Evolutionary conservation across 768 basidiomycete species (phyloP), one percentile per base, ranked within the genome.

Genomic region (Coprinopsis strossmayeri): DNA sequence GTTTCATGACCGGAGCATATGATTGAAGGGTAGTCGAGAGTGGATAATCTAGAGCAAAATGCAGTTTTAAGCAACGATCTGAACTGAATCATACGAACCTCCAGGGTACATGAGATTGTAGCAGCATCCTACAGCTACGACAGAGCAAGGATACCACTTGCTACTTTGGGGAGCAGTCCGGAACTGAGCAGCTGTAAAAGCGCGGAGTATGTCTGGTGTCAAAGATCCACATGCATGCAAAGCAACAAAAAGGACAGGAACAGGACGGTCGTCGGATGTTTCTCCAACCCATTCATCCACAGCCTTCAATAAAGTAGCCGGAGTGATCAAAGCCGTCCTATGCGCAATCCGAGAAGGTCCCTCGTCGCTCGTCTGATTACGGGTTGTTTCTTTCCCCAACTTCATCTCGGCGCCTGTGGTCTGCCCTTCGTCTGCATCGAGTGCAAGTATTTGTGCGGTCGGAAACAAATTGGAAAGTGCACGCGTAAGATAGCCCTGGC

Each of bases 221-320:
- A 89, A 74, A 1, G 84, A 81, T 3, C 87, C 87, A 54, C 87
- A 89, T 1, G 84, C 84, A 54, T 89, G 87, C 28, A 89, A 70
- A 15, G 80, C 87, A 25, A 87, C 75, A 35, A 88, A 65, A 23
- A 84, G 62, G 7, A 86, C 73, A 1, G 81, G 80, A 20, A 64
- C 57, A 5, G 60, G 35, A 10, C 38, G 37, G 21, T 48, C 41
- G 3, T 10, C 20, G 11, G 49, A 32, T 2, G 5, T 23, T 25
- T 23, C 24, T n/a, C 44, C 39, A 18, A 83, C 60, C 86, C 86
- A 87, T 20, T 72, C 69, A 48, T 73, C 63, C 15, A 83, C 67
- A 4, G 75, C 61, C 0, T 56, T 50, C 2, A 74, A 58, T 5
- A 89, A 64, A 3, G 75, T 69, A 18, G 59, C 53, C 1, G 78